Base-by-base conservation (phyloP, 23 red algal genomes). In the Cyanidium caldarium region DNA sequence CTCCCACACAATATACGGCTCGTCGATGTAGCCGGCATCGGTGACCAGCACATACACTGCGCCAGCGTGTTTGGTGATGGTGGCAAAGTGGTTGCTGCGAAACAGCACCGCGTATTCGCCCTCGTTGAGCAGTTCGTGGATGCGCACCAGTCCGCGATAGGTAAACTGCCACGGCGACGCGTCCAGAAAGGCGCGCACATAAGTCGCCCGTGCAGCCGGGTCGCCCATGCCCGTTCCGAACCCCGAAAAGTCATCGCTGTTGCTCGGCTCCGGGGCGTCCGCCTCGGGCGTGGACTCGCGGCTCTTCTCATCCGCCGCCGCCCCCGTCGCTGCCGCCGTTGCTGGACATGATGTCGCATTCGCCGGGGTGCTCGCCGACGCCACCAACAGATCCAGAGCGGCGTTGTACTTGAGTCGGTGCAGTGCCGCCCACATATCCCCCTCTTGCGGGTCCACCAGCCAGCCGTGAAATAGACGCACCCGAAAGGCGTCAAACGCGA, bases 381-480 rank as follows among this genome's bases (percentile, higher is more conserved):
- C 45, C 17, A 80, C 56, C 5, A 94, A 56, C 44, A 77, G 72
- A 39, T 94, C 77, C 2, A 77, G 42, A 3, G 83, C 42, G 34
- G 75, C 77, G 69, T 94, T 94, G 78, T 86, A 94, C 26, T 42
- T 44, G 0, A 80, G 38, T 41, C 42, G 45, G n/a, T 37, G 46
- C 2, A 94, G 35, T 1, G 66, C 69, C 13, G 51, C 72, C 1
- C 42, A 35, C 23, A 85, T 23, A 10, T 68, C 67, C 5, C 39
- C 40, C 21, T 86, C 81, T 10, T 80, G 46, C 2, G 81, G 75
- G 73, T 94, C 88, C 36, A 81, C 75, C 26, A 94, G 40, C 81
- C 81, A 86, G 23, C 81, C 88, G 42, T 94, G 88, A 29, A 94
- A 25, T 3, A 94, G 58, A 46, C 80, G 88, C 35, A 94, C 69